These are phyloP conservation scores for Bacterosira constricta DNA, from an alignment of 108 stramenopile genomes.

Conservation along the genomic window DNA sequence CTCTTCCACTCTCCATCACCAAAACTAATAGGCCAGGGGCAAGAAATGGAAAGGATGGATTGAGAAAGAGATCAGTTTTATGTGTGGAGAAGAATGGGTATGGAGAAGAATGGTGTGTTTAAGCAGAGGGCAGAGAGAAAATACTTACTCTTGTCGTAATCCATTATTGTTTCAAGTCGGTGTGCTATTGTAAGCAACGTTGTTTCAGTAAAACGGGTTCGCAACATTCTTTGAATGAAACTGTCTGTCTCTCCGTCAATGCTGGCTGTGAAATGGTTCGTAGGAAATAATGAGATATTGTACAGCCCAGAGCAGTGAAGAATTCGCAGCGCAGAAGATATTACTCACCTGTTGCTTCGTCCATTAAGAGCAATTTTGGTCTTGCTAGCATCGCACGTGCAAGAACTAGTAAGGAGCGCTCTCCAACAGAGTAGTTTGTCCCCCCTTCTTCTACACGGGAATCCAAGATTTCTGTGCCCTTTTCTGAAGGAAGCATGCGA, in stretches of 20 bases:
- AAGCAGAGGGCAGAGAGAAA: no score
- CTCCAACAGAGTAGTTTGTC: constrained; percentile 87
- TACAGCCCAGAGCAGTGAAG: not conserved
- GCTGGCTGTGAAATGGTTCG: constrained; percentile 32
- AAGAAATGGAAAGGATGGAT: not conserved
- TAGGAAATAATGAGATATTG: not conserved
- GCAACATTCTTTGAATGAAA: constrained; percentile 89
- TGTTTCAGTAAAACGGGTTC: constrained; percentile 78
- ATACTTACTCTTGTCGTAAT: constrained; percentile 83
- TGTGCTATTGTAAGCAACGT: constrained; percentile 95
- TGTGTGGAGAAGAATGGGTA: no score
- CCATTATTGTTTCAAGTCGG: constrained; percentile 93
- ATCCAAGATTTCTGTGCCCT: constrained; percentile 35
- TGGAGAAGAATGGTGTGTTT: no score
- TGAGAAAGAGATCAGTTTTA: constrained; percentile 1
- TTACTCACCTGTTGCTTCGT: constrained; percentile 75
- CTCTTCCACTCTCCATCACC: constrained; percentile 87
- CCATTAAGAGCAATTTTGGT: constrained; percentile 75
- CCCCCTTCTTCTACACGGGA: constrained; percentile 85
- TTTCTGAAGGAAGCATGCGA: constrained; percentile 42
- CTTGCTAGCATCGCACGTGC: constrained; percentile 85
- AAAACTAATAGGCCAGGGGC: constrained; percentile 57
- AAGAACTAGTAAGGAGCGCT: constrained; percentile 90
- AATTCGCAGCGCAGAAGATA: not conserved
- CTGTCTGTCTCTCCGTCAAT: constrained; percentile 84